These are phyloP conservation scores for Pseudonectria buxi DNA, from an alignment of 2,329 filamentous ascomycete species.

Conservation along the genomic window DNA sequence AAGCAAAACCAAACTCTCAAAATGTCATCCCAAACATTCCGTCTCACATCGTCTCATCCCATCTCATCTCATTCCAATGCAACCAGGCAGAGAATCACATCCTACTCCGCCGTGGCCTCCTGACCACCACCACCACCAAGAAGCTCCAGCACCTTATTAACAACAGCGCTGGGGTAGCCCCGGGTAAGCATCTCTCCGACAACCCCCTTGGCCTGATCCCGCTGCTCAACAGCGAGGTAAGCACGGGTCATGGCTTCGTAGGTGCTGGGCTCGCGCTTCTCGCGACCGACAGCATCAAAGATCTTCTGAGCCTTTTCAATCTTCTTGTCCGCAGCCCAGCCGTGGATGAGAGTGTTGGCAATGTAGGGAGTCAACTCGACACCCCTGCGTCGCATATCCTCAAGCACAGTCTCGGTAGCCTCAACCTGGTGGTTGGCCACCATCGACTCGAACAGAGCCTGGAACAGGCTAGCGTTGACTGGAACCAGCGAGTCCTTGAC, in stretches of 20 bases:
- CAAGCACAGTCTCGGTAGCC: conserved; percentile 67
- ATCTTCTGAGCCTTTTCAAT: conserved; percentile 71
- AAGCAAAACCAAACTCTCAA: conserved; percentile 11
- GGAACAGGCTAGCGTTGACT: conserved; percentile 81
- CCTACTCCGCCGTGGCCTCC: conserved; percentile 26
- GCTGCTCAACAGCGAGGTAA: conserved; percentile 77
- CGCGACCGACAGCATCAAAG: conserved; percentile 69
- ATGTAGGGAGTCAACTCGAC: conserved; percentile 95
- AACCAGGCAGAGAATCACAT: no score
- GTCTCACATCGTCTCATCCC: no score
- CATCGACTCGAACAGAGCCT: conserved; percentile 94
- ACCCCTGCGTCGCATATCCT: conserved; percentile 64
- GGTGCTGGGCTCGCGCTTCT: conserved; percentile 88
- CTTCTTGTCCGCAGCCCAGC: conserved; percentile 81
- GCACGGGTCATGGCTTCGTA: conserved; percentile 98
- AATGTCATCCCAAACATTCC: no score
- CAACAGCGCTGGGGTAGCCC: conserved; percentile 86
- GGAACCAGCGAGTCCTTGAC: conserved; percentile 60
- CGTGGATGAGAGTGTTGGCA: conserved; percentile 95
- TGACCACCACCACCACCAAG: conserved; percentile 53
- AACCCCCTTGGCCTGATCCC: conserved; percentile 66
- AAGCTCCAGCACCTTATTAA: conserved; percentile 88
- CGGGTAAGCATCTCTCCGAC: conserved; percentile 86
- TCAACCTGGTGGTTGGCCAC: conserved; percentile 85
- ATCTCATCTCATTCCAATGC: conserved; percentile 1